A percentile compares a stretch with the other conserved stretches of the same genome.
phyloP scores from a whole-genome alignment of 2,329 filamentous ascomycete genomes.

The Pseudocercospora eumusae region DNA sequence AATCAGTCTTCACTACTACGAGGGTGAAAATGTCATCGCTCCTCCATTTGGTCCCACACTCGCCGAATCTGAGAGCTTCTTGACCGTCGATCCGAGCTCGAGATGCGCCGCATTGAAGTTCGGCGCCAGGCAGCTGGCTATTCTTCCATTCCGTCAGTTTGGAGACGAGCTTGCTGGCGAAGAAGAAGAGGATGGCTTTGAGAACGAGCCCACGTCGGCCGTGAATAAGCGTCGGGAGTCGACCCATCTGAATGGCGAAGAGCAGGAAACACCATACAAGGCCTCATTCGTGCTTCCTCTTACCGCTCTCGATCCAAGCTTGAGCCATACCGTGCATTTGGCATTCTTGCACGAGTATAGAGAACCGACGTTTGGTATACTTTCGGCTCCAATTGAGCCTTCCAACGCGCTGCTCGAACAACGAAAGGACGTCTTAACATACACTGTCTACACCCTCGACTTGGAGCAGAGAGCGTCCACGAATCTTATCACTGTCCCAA shows the following conservation, averaged over 20 bases:
- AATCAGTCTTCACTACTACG: slow-evolving; percentile 96
- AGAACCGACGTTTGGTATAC: slow-evolving; percentile 93
- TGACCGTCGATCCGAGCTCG: slow-evolving; percentile 87
- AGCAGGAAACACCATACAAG: slow-evolving; percentile 68
- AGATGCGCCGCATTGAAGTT: slow-evolving; percentile 95
- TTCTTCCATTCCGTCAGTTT: slow-evolving; percentile 84
- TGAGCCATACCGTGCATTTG: slow-evolving; percentile 87
- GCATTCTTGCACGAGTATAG: slow-evolving; percentile 95
- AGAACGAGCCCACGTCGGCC: slow-evolving; percentile 59
- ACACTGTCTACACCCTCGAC: slow-evolving; percentile 94
- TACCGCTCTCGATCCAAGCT: slow-evolving; percentile 79
- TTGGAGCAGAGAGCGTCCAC: slow-evolving; percentile 91
- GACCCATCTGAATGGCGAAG: slow-evolving; percentile 42
- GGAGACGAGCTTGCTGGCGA: slow-evolving; percentile 74
- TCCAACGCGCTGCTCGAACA: slow-evolving; percentile 73
- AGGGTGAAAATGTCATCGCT: slow-evolving; percentile 70
- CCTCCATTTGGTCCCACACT: slow-evolving; percentile 75
- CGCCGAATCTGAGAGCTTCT: slow-evolving; percentile 73
- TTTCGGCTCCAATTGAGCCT: slow-evolving; percentile 73
- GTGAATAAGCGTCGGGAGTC: slow-evolving; percentile 21
- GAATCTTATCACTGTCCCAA: slow-evolving; percentile 80
- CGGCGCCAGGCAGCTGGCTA: slow-evolving; percentile 82
- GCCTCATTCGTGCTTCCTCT: slow-evolving; percentile 92
- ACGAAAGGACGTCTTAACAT: slow-evolving; percentile 80
- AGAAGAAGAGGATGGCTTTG: slow-evolving; percentile 69